Evolutionary conservation across 768 basidiomycete species (phyloP), one percentile per base, ranked within the genome.

Genomic region (Boletellus sp.): DNA sequence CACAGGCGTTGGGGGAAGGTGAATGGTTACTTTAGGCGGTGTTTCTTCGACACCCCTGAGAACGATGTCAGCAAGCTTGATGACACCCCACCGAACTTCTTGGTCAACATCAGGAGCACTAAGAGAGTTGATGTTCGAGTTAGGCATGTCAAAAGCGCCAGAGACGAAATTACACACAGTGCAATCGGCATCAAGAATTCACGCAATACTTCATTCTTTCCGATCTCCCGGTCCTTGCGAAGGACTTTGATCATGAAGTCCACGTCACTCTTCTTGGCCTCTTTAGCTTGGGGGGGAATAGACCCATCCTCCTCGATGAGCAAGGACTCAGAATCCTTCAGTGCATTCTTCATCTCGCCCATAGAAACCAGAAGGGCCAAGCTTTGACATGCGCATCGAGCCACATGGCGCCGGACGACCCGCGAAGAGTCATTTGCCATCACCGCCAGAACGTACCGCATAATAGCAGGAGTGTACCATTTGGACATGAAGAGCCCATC

Each of bases 401-500:
- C 87, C 33, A 98, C 89, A 67, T 94, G 88, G 9, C 94, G 83
- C 26, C 90, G 84, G 34, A 99, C 76, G 31, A 80, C 68, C 15
- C 87, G 82, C 2, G 91, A 97, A 9, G 87, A 76, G 63, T 99
- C 96, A 60, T 85, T 79, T 8, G 85, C 81, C 73, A 95, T 84
- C 49, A 96, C 87, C 10, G 90, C 80, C 42, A 95, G 77, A 55
- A 97, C 75, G 62, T 97, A 97, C 13, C 83, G 81, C 81, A 90
- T 88, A 58, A 94, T 83, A 60, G 82, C 79, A 32, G 84, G 84
- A 2, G 85, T 77, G 65, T 91, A 85, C 92, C 93, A 87, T 47
- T 92, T 85, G 50, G 87, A 87, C 65, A 93, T 71, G 75, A 95
- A 85, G 10, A 98, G 77, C 31, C 91, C 90, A 68, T 99, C 96